These are phyloP conservation scores for Boletus tylopilopsis DNA, from an alignment of 768 basidiomycete species.

Conservation along the genomic window DNA sequence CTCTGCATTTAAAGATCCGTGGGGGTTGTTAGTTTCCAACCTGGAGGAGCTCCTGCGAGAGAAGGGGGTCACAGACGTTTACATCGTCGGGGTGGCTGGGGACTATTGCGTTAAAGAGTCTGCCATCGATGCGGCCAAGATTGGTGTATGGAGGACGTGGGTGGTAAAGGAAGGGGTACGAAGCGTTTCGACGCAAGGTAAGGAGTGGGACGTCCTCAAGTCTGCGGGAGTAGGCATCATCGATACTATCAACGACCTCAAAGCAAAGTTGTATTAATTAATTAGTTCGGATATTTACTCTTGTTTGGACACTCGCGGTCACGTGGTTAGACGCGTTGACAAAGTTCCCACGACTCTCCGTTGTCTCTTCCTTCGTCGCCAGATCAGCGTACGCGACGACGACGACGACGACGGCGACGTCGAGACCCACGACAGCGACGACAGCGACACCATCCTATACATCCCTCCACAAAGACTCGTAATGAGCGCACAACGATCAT, in stretches of 20 bases:
- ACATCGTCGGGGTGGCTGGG: conserved; percentile 66
- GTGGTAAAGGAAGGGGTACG: conserved; percentile 47
- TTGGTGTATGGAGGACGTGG: conserved; percentile 46
- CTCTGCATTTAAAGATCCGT: conserved; percentile 70
- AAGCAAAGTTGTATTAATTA: no score
- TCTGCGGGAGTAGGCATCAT: conserved; percentile 34
- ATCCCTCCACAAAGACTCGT: conserved; percentile 1
- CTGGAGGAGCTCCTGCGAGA: conserved; percentile 42
- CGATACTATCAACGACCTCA: conserved; percentile 28
- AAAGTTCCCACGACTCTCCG: conserved; percentile 26
- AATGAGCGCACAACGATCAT: conserved; percentile 28
- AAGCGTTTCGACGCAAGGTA: conserved; percentile 34
- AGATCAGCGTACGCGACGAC: conserved; percentile 12
- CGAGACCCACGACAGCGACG: conserved; percentile 20
- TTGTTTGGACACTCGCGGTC: conserved; percentile 23
- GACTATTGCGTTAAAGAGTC: conserved; percentile 74
- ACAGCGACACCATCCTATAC: conserved; percentile 10
- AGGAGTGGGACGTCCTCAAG: conserved; percentile 37
- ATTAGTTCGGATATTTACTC: conserved; percentile 1
- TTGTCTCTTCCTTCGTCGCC: conserved; percentile 13
- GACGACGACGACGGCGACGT: conserved; percentile 16
- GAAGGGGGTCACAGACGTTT: conserved; percentile 51
- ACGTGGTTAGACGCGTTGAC: conserved; percentile 28
- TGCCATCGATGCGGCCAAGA: conserved; percentile 49
- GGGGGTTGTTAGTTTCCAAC: conserved; percentile 44